Evolutionary conservation across 2,329 filamentous ascomycete genomes (phyloP).

Genomic region (Karstenula rhodostoma): DNA sequence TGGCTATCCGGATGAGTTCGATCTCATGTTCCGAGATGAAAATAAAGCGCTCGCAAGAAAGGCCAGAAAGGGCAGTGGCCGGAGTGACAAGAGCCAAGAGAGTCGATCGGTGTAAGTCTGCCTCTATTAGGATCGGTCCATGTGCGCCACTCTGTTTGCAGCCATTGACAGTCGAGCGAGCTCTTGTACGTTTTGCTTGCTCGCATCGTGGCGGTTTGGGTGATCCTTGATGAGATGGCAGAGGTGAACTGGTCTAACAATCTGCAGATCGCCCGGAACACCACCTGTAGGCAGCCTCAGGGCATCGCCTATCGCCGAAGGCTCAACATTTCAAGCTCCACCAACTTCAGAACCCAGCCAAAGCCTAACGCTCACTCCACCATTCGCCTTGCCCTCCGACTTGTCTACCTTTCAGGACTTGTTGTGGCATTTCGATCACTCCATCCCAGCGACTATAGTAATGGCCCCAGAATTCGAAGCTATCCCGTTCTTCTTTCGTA

Average conservation of each 20-base stretch:
- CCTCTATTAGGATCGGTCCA: not conserved
- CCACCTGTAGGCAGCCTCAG: conserved; percentile 29
- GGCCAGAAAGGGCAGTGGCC: conserved; percentile 57
- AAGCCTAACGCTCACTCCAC: conserved; percentile 30
- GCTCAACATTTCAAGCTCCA: conserved; percentile 12
- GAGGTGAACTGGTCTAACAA: conserved; percentile 21
- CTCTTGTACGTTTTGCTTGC: no score
- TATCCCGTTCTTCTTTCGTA: conserved; percentile 53
- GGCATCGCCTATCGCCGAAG: conserved; percentile 20
- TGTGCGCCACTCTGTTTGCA: not conserved
- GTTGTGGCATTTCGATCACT: conserved; percentile 40
- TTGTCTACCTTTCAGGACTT: conserved; percentile 37
- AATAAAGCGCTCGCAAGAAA: conserved; percentile 72
- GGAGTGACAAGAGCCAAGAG: conserved; percentile 22
- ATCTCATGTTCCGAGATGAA: conserved; percentile 76
- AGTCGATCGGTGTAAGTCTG: conserved; percentile 39
- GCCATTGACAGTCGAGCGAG: no score
- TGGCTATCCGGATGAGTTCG: conserved; percentile 68
- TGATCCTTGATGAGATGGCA: not conserved
- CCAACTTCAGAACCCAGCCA: conserved; percentile 14
- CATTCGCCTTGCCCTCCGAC: conserved; percentile 25
- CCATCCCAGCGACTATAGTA: conserved; percentile 35
- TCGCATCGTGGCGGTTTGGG: no score
- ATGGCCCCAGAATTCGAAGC: conserved; percentile 48
- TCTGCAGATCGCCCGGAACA: conserved; percentile 31